Percentiles rank a stretch among this genome's conserved stretches.
Evolutionary conservation across 805 yeast species (phyloP).

Genomic region (Candida cerambycidarum): DNA sequence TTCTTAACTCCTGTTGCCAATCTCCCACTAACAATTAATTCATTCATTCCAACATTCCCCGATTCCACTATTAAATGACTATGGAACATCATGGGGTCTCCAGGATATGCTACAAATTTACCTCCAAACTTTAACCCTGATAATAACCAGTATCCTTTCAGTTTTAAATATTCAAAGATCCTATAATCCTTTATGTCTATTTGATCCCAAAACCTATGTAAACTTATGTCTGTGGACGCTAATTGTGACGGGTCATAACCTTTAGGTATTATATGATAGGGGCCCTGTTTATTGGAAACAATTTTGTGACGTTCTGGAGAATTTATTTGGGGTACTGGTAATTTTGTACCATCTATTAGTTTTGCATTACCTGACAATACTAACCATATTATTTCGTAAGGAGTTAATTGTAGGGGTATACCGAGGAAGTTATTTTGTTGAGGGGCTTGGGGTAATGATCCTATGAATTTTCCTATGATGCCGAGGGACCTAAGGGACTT

Average conservation of each 20-base stretch:
- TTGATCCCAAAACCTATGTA: conserved; percentile 6
- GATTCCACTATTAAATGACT: conserved; percentile 72
- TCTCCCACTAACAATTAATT: conserved; percentile 80
- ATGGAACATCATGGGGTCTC: conserved; percentile 89
- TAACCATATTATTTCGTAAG: conserved; percentile 74
- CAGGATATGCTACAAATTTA: conserved; percentile 85
- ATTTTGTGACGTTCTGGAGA: conserved; percentile 8
- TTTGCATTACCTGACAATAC: conserved; percentile 32
- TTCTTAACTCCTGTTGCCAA: conserved; percentile 92
- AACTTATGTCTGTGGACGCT: background rate
- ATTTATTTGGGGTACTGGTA: conserved; percentile 3
- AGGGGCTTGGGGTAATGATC: conserved; percentile 86
- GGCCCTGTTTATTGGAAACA: conserved; percentile 2
- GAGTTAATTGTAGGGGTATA: conserved; percentile 69
- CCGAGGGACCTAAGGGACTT: conserved; percentile 58
- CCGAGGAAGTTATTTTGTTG: conserved; percentile 91
- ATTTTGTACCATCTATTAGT: conserved; percentile 5
- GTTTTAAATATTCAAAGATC: conserved; percentile 27
- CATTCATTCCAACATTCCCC: conserved; percentile 40
- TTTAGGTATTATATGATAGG: conserved; percentile 2
- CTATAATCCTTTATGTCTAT: conserved; percentile 8
- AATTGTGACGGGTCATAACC: conserved; percentile 3
- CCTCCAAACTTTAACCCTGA: conserved; percentile 96
- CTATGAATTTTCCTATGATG: conserved; percentile 74
- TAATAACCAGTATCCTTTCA: conserved; percentile 52